Base-by-base conservation (phyloP, 2,329 filamentous ascomycete genomes). In the Sporothrix pseudoabietina region DNA sequence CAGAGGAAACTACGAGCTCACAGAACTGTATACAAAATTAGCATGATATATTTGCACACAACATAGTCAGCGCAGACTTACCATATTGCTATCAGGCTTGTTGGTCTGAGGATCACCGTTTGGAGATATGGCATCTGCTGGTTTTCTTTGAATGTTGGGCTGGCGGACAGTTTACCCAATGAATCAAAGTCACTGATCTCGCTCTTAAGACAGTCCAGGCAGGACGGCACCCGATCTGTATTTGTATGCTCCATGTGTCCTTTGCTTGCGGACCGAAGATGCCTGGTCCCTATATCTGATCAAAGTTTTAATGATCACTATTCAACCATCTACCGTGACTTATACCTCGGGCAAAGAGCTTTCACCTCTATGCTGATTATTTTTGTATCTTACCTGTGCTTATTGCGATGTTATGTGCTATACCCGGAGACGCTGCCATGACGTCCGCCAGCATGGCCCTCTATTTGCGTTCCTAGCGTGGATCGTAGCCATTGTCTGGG, bases 21-120 rank as follows among this genome's bases (percentile, higher is more conserved):
- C 88, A 88, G 90, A 83, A 91, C 52, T 55, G 52, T n/a, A 55
- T 55, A 55, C 52, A 55, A 30, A 55, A 26, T 55, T 55, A 57
- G 54, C 14, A 57, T 57, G 2, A 32, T 32, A 57, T 32, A 30
- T 32, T 57, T 57, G 54, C 54, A 57, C 9, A 57, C 54, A 32
- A 32, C 26, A 57, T 57, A 30, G 52, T 57, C 54, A 57, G 54
- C 22, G 54, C 22, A 57, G 26, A 57, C 54, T 32, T 30, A 57
- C 54, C 49, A 89, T 88, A 69, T 88, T 91, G n/a, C 90, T 88
- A 80, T 92, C 88, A 57, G 74, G 90, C 71, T 92, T 82, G 80
- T 93, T 91, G 49, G 90, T 93, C 76, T 89, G 86, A 0, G 91
- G 91, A 61, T 61, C 12, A 61, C 57, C 12, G 57, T 30, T 14